Evolutionary conservation across 83 land plant species (phyloP), one percentile per base, ranked within the genome.

Genomic region (Thuja plicata): DNA sequence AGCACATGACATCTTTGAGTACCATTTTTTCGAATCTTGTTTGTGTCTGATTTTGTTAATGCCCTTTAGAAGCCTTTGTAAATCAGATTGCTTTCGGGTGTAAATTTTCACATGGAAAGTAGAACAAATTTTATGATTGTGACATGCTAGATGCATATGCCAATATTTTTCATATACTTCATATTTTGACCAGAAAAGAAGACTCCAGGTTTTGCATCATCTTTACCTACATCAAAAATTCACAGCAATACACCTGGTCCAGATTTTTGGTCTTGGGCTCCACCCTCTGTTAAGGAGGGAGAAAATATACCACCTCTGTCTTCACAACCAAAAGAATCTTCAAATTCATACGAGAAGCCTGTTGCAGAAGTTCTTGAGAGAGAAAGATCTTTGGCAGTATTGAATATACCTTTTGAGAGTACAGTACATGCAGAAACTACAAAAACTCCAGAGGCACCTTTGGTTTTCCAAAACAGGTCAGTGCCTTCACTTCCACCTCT

Each of bases 211-310:
- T 79, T 40, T 79, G 10, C 19, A 86, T 32, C 87, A 32, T 86
- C 87, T 57, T 86, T 27, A 19, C 43, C 92, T 70, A 77, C 35
- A 24, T 87, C 92, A 8, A 87, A 84, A 38, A 88, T 87, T 87
- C 89, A 93, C 55, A 54, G 48, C 37, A 74, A 73, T 60, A 91
- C 97, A 86, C 99, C 99, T 80, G 99, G 99, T 87, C 99, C 99
- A 86, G 97, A 96, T 92, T 98, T 98, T 88, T 98, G 99, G 99
- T 91, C 99, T 50, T 97, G 99, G 99, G 86, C 96, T 21, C 99
- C 99, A 43, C 99, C 99, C 87, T 62, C 86, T 27, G 88, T 87
- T 21, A 88, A 79, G 34, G 89, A 55, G 37, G 15, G 73, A 74
- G 87, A 48, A n/a, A 85, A 81, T 50, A 21, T 77, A 78, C 84